A percentile compares a stretch with the other conserved stretches of the same genome.
Conservation (phyloP, 1,139 yeast species). For the Insectozyma bohioensis region DNA sequence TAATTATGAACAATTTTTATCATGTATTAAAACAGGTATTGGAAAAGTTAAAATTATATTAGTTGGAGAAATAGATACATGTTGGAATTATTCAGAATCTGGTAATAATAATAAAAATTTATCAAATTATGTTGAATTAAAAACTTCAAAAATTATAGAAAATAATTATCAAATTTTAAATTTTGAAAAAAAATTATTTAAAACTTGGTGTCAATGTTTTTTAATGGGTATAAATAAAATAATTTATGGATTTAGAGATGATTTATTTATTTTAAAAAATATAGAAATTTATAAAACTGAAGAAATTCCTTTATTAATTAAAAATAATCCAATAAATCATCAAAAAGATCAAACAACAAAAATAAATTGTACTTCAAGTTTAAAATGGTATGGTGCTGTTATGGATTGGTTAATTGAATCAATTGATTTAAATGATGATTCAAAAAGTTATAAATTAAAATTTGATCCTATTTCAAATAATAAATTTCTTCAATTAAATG, state of each 20-base stretch:
- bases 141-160: constrained; percentile 61
- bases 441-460: constrained; percentile 30
- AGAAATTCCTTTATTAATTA: constrained; percentile 66
- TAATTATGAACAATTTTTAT: constrained; percentile 73
- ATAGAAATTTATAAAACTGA: constrained; percentile 79
- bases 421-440: constrained; percentile 49
- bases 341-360: constrained; percentile 20
- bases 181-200: constrained; percentile 73
- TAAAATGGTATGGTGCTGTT: constrained; percentile 83
- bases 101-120: constrained; percentile 47
- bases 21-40: constrained; percentile 80
- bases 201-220: constrained; percentile 93
- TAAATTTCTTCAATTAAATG: constrained; percentile 29
- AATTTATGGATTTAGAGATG: constrained; percentile 85
- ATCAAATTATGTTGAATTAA: constrained; percentile 81
- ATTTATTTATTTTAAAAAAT: constrained; percentile 55
- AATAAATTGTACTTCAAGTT: constrained; percentile 70
- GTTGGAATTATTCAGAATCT: constrained; percentile 79
- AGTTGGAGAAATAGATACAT: constrained; percentile 93
- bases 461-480: constrained; percentile 39
- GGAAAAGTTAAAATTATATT: constrained; percentile 68
- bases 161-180: constrained; percentile 51
- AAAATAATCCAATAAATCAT: constrained; percentile 35
- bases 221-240: constrained; percentile 77
- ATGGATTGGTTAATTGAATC: constrained; percentile 69